Conservation (phyloP, 495 filamentous ascomycete genomes). For the Penicillium subrubescens region DNA sequence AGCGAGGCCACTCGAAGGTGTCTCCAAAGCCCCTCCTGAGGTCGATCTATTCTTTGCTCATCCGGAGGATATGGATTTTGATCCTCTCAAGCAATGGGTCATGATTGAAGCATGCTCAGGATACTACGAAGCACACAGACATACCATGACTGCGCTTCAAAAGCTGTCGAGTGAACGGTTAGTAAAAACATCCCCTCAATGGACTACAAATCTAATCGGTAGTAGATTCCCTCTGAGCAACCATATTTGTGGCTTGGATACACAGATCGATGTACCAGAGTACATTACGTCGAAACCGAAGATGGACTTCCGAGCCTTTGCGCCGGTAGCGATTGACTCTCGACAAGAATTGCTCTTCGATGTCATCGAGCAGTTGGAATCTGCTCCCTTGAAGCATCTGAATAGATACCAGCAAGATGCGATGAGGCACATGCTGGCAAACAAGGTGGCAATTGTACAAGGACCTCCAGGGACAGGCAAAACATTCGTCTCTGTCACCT, state of each 20-base stretch:
- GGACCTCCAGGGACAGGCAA: constrained; percentile 94
- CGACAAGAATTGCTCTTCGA: constrained; percentile 34
- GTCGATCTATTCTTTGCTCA: constrained; percentile 76
- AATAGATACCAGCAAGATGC: constrained; percentile 72
- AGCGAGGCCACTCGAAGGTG: constrained; percentile 62
- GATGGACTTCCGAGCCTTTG: constrained; percentile 48
- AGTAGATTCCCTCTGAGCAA: constrained; percentile 61
- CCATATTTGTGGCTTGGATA: constrained; percentile 58
- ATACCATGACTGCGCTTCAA: constrained; percentile 74
- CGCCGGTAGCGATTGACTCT: constrained; percentile 5
- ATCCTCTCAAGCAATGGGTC: constrained; percentile 69
- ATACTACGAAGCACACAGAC: constrained; percentile 74
- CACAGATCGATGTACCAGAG: constrained; percentile 45
- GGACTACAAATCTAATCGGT: constrained; percentile 16
- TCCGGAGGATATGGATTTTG: constrained; percentile 62
- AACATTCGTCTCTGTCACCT: constrained; percentile 74
- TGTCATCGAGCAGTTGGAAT: constrained; percentile 56
- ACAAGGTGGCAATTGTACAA: constrained; percentile 77
- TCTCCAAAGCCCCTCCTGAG: constrained; percentile 66
- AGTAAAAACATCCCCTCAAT: constrained; percentile 15
- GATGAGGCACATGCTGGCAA: constrained; percentile 70
- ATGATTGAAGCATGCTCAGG: constrained; percentile 75
- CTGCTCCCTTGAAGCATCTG: constrained; percentile 49
- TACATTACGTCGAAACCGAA: constrained; percentile 51
- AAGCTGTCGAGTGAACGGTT: constrained; percentile 63